Conservation (phyloP, 2,329 filamentous ascomycete species). For the Reticulascus tulasneorum region DNA sequence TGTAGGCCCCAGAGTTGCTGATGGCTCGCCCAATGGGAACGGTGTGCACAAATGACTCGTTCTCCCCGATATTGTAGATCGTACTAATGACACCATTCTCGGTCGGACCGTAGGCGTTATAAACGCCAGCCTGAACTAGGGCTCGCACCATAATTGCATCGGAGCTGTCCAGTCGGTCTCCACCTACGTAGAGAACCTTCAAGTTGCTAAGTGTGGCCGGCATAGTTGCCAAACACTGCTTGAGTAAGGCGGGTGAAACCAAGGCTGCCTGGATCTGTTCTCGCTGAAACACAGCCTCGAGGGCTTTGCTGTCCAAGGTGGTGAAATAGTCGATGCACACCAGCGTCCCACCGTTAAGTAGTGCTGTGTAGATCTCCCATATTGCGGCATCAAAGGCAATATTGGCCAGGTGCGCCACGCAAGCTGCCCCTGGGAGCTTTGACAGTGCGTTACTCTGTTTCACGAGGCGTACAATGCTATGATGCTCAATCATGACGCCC, state of each 20-base stretch:
- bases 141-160: constrained; percentile 1
- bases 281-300: constrained; percentile 13
- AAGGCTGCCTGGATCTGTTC: constrained; percentile 33
- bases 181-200: constrained; percentile 31
- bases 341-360: constrained; percentile 34
- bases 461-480: too few relatives aligned
- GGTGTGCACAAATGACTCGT: constrained; percentile 4
- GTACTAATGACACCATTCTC: constrained; percentile 13
- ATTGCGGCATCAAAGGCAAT: constrained; percentile 40
- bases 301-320: constrained; percentile 6
- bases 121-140: too few relatives aligned
- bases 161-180: constrained; percentile 17
- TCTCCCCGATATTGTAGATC: too few relatives aligned
- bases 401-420: too few relatives aligned
- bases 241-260: constrained; percentile 9
- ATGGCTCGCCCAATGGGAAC: constrained; percentile 16
- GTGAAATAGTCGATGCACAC: constrained; percentile 20
- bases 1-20: constrained; percentile 15
- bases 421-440: too few relatives aligned
- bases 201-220: constrained; percentile 31
- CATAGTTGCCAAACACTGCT: constrained; percentile 15
- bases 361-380: constrained; percentile 32
- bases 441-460: too few relatives aligned
- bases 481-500: too few relatives aligned
- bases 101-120: constrained; percentile 14